Base-by-base conservation (phyloP, 2,329 filamentous ascomycete genomes). In the Malbranchea zuffiana region DNA sequence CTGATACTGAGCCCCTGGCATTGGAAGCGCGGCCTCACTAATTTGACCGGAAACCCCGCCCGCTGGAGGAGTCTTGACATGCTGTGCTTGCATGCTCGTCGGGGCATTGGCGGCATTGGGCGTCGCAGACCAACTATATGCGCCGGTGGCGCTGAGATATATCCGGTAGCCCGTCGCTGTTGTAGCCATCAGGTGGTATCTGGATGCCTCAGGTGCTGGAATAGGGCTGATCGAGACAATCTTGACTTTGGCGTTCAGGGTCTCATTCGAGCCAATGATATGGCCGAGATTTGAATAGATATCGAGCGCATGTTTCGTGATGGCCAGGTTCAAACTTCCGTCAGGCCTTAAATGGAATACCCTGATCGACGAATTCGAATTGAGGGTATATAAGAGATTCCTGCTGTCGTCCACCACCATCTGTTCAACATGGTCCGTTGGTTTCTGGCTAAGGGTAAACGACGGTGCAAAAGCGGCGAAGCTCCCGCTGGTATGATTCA, bases 41-140 rank as follows among this genome's bases (percentile, higher is more conserved):
- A 44, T 44, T 59, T 38, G 49, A 16, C 47, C 32, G 39, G 54
- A 30, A 41, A 47, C 41, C 33, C 44, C 46, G 48, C 59, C 44
- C 47, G 60, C 41, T 60, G 90, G 90, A 1, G 92, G 90, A 41
- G 94, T 93, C 54, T 90, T 92, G 59, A 98, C 84, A 53, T 93
- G 90, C 49, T 92, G 82, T n/a, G 95, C 78, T 59, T 95, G 87
- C 85, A 98, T 95, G 60, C 85, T 95, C 49, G 83, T 87, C 1
- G 90, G 87, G 0, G 82, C 78, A 40, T 70, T 78, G 5, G 74
- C 70, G 13, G 73, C 68, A 15, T 72, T 72, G 10, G 70, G 71
- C 19, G 75, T 68, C 38, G 65, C 61, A 37, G 63, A 59, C 61
- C 63, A 59, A 46, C 59, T 56, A 69, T 72, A 62, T 12, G 84